These are phyloP conservation scores for Picea glauca DNA, from an alignment of 75 land plant genomes.

Conservation along the genomic window DNA sequence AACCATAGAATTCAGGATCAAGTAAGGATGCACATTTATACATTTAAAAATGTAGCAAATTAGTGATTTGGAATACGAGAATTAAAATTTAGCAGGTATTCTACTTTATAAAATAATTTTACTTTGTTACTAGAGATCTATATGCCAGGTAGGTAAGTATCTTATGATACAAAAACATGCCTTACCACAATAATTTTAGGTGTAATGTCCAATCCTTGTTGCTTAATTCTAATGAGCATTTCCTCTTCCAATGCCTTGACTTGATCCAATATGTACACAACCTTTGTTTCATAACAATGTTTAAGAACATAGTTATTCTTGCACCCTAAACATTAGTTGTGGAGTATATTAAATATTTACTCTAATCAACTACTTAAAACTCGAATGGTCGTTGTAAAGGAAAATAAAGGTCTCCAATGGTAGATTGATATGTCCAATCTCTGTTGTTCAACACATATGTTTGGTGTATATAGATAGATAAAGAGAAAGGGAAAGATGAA, in stretches of 20 bases:
- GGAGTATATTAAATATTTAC: too few species aligned
- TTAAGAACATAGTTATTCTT: not conserved
- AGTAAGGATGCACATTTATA: too few species aligned
- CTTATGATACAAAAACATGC: constrained; percentile 13
- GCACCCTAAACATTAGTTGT: not conserved
- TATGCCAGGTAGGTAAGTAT: constrained; percentile 14
- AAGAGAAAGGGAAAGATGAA: too few species aligned
- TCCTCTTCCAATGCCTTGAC: constrained; percentile 61
- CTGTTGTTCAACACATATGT: too few species aligned
- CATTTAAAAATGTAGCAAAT: too few species aligned
- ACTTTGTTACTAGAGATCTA: not conserved
- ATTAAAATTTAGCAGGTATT: not conserved
- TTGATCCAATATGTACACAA: constrained; percentile 79
- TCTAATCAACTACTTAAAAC: not conserved
- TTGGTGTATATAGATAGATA: not conserved
- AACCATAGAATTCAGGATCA: too few species aligned
- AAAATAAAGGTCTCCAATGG: too few species aligned
- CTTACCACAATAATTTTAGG: too few species aligned
- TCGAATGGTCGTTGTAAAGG: not conserved
- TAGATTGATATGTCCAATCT: too few species aligned
- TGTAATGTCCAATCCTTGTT: constrained; percentile 28
- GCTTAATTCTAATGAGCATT: constrained; percentile 43
- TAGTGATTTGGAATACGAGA: too few species aligned
- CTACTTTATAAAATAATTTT: not conserved
- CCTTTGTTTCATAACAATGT: constrained; percentile 16